Percentiles rank a stretch among this genome's conserved stretches.
phyloP scores from a whole-genome alignment of 148 eudicot species.

The Persicaria tinctoria region DNA sequence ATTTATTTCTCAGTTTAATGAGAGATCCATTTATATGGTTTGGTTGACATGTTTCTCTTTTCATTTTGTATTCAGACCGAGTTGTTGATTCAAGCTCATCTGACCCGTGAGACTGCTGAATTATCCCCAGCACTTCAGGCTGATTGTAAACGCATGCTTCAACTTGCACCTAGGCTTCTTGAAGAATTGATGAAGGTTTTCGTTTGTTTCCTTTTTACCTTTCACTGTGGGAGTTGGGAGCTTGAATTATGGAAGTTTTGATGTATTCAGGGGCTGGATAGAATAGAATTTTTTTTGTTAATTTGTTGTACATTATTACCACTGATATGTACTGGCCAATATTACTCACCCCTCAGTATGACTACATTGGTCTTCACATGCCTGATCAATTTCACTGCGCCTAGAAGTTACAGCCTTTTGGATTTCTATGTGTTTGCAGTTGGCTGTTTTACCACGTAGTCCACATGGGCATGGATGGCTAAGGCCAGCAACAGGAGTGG shows the following conservation, averaged over 20 bases:
- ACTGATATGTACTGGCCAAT: too few species aligned
- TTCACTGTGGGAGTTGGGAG: not conserved
- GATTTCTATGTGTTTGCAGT: conserved; percentile 31
- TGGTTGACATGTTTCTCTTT: conserved; percentile 1
- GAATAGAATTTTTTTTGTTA: not conserved
- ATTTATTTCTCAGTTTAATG: not conserved
- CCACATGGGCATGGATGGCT: conserved; percentile 97
- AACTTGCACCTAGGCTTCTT: conserved; percentile 30
- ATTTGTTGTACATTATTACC: not conserved
- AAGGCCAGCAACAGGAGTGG: conserved; percentile 86
- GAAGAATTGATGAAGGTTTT: conserved; percentile 33
- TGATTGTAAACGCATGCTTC: conserved; percentile 22
- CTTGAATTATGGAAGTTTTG: not conserved
- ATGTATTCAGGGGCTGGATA: conserved; percentile 8
- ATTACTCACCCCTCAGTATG: not conserved
- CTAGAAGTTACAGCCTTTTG: not conserved
- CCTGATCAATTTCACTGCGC: not conserved
- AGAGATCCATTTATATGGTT: not conserved
- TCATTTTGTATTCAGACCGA: conserved; percentile 47
- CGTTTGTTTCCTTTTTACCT: not conserved
- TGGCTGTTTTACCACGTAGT: conserved; percentile 78
- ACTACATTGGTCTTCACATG: not conserved
- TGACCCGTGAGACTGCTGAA: conserved; percentile 53
- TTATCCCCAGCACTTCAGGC: conserved; percentile 19
- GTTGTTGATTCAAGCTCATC: conserved; percentile 82